These are phyloP conservation scores for Penicillium sumatraense DNA, from an alignment of 2,329 filamentous ascomycete genomes.

Conservation along the genomic window DNA sequence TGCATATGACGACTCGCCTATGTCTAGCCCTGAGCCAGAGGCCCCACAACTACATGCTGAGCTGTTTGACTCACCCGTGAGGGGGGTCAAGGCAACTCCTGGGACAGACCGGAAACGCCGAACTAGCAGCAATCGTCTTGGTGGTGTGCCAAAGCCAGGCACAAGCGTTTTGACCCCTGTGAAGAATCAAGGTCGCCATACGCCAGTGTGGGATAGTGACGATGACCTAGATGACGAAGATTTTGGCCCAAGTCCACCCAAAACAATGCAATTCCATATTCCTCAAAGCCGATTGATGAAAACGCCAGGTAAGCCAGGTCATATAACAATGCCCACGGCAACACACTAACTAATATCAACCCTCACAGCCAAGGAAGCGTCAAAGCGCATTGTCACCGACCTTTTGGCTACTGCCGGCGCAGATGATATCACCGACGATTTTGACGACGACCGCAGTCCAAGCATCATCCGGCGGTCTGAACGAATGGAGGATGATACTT, in stretches of 20 bases:
- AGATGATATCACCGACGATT: conserved; percentile 43
- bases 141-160: conserved; percentile 69
- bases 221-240: conserved; percentile 66
- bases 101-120: conserved; percentile 50
- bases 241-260: conserved; percentile 82
- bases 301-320: conserved; percentile 48
- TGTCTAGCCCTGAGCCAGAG: conserved; percentile 76
- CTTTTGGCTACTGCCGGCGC: conserved; percentile 52
- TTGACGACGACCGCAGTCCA: conserved; percentile 47
- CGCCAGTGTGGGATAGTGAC: conserved; percentile 73
- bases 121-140: conserved; percentile 39
- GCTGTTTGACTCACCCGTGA: conserved; percentile 78
- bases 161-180: conserved; percentile 83
- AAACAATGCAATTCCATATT: conserved; percentile 63
- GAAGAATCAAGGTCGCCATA: conserved; percentile 36
- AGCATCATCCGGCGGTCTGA: conserved; percentile 49
- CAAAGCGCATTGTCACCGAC: conserved; percentile 54
- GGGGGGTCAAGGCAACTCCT: conserved; percentile 38
- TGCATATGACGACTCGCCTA: conserved; percentile 55
- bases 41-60: conserved; percentile 84
- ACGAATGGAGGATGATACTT: conserved; percentile 52
- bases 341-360: neutral
- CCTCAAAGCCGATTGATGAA: conserved; percentile 55
- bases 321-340: neutral
- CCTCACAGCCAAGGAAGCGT: conserved; percentile 52